phyloP scores from a whole-genome alignment of 106 monocot genomes.

The Dendrobium chrysotoxum region DNA sequence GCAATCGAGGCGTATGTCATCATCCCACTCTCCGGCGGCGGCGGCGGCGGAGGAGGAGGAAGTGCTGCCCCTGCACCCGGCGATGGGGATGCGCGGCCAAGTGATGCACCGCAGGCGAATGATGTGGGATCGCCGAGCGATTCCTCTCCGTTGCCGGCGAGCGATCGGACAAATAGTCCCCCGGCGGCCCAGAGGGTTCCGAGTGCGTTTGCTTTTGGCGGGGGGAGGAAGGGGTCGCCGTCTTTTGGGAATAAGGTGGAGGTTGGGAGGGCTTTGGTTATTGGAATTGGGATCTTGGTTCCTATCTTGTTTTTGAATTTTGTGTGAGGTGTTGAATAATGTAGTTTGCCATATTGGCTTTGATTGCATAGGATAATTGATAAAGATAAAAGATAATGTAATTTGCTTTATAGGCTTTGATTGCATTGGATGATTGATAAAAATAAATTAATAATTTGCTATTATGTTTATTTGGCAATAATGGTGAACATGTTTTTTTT shows the following conservation, averaged over 20 bases:
- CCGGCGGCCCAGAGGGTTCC: neutral
- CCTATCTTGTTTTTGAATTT: neutral
- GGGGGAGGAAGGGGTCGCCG: neutral
- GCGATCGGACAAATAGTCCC: neutral
- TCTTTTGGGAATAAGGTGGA: neutral
- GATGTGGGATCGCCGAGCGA: neutral
- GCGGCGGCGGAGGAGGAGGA: neutral
- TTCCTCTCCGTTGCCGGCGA: neutral
- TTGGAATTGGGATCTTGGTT: neutral
- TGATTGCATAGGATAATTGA: too few species aligned
- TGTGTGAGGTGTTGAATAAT: neutral
- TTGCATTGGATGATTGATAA: too few species aligned
- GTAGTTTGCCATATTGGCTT: too few species aligned
- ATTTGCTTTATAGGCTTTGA: too few species aligned
- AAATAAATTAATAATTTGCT: too few species aligned
- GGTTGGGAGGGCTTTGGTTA: neutral
- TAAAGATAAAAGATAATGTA: too few species aligned
- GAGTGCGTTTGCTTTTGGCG: neutral
- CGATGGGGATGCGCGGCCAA: neutral
- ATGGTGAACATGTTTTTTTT: too few species aligned
- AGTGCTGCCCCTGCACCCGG: neutral
- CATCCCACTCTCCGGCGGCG: neutral
- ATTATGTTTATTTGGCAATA: too few species aligned
- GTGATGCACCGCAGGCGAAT: neutral
- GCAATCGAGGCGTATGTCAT: slow-evolving; percentile 1